Conservation (phyloP, 495 filamentous ascomycete genomes). For the Penicillium coffeae region DNA sequence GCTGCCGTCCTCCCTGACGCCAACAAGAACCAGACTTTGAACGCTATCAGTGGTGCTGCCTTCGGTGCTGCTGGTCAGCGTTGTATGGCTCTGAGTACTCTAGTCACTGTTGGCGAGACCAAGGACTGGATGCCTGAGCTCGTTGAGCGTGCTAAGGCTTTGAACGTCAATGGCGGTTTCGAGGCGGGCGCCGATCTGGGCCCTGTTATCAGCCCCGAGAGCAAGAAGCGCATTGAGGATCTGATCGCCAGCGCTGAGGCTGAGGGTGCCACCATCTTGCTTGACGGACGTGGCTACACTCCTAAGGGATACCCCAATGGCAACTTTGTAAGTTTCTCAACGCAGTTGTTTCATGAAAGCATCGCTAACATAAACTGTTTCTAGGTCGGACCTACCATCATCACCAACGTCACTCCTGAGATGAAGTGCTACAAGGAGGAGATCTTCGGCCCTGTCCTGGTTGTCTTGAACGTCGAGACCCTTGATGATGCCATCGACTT, state of each 20-base stretch:
- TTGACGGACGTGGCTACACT: conserved; percentile 89
- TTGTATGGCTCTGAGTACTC: conserved; percentile 94
- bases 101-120: conserved; percentile 92
- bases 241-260: conserved; percentile 85
- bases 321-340: conserved; percentile 67
- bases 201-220: conserved; percentile 93
- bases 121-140: conserved; percentile 90
- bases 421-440: conserved; percentile 97
- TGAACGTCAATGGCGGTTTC: conserved; percentile 91
- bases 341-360: background rate
- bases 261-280: conserved; percentile 88
- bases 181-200: conserved; percentile 91
- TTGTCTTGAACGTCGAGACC: conserved; percentile 62
- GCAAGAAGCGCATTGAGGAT: conserved; percentile 82
- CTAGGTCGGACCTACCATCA: conserved; percentile 83
- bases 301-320: conserved; percentile 93
- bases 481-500: conserved; percentile 71
- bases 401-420: conserved; percentile 82
- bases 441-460: conserved; percentile 87
- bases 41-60: conserved; percentile 89
- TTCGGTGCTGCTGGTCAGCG: conserved; percentile 97
- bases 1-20: conserved; percentile 91
- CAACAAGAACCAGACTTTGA: conserved; percentile 96
- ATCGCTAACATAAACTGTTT: background rate
- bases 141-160: conserved; percentile 83